Conservation (phyloP, 1,284 basidiomycete species). For the Papiliotrema laurentii region DNA sequence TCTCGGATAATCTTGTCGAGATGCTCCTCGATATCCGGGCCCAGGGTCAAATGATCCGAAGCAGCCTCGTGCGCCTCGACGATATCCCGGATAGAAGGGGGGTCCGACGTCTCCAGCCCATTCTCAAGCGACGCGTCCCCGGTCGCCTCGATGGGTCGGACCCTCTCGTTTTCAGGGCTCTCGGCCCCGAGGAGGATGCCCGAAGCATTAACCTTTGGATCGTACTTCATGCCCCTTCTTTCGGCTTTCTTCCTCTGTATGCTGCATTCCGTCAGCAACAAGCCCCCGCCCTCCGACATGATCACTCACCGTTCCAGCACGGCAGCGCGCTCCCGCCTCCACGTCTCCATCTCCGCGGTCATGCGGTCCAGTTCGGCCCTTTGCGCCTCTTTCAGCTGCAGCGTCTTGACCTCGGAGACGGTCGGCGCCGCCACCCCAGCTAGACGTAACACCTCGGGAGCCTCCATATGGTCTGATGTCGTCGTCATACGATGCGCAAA, state of each 20-base stretch:
- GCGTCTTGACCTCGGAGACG: conserved; percentile 13
- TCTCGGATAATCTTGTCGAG: not conserved
- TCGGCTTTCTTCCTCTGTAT: conserved; percentile 1
- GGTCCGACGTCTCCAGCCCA: too few relatives aligned
- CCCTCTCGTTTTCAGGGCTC: too few relatives aligned
- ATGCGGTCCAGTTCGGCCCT: conserved; percentile 24
- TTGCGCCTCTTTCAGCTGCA: conserved; percentile 24
- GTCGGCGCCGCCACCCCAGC: conserved; percentile 32
- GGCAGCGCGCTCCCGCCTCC: conserved; percentile 19
- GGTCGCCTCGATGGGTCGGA: too few relatives aligned
- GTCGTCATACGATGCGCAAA: conserved; percentile 49
- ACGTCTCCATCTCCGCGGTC: conserved; percentile 30
- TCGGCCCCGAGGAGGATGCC: too few relatives aligned
- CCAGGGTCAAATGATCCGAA: too few relatives aligned
- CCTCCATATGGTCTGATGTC: conserved; percentile 47
- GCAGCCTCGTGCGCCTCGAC: too few relatives aligned
- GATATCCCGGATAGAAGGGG: too few relatives aligned
- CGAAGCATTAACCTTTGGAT: not conserved
- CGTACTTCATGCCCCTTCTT: not conserved
- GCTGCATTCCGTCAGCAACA: not conserved
- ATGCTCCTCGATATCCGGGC: not conserved
- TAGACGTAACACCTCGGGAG: conserved; percentile 33
- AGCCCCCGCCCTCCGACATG: not conserved
- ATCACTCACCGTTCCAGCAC: conserved; percentile 35
- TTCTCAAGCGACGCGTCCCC: too few relatives aligned